Evolutionary conservation across 1,284 basidiomycete genomes (phyloP), one percentile per base, ranked within the genome.

Genomic region (Ustilago nuda): DNA sequence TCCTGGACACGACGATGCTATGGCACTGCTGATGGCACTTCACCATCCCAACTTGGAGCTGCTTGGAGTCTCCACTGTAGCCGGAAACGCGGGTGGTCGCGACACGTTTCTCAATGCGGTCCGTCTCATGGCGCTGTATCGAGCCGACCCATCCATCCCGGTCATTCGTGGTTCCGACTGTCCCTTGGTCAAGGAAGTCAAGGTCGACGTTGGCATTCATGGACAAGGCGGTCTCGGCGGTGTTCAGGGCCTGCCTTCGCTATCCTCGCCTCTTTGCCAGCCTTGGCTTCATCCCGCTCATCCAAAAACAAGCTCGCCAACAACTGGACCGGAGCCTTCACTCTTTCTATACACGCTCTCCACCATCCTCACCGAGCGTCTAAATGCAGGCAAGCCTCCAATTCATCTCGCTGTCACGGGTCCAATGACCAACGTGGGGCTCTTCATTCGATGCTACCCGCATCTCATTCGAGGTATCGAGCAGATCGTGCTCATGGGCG

Each of bases 361-460:
- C 1, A 66, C 60, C n/a, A 88, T 89, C 3, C 87, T 93, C 60
- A 88, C 86, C 12, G 54, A 72, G 5, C 67, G 84, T 0, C 66
- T 75, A 43, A 66, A 63, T 46, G 30, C 65, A 4, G 65, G 72
- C 45, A 66, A 67, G 46, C 62, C 72, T 2, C 74, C 72, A 4
- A 68, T 82, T 33, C 72, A 77, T 43, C 53, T 83, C 6, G 79
- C 75, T 2, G 80, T 79, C 56, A 82, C 81, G 0, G 82, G 82
- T n/a, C 80, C 81, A 4, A 61, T 81, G 66, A 83, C 82, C 30
- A 83, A 82, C 41, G 71, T 78, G 17, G 81, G 81, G 39, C 72
- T 82, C 36, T 79, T 83, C 53, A 62, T 80, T 52, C 72, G 72
- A 39, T 66, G 70, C 58, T 79, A 77, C 51, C 75, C 79, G 11